Evolutionary conservation across 2,329 filamentous ascomycete genomes (phyloP).

Genomic region (Fusarium setosum): DNA sequence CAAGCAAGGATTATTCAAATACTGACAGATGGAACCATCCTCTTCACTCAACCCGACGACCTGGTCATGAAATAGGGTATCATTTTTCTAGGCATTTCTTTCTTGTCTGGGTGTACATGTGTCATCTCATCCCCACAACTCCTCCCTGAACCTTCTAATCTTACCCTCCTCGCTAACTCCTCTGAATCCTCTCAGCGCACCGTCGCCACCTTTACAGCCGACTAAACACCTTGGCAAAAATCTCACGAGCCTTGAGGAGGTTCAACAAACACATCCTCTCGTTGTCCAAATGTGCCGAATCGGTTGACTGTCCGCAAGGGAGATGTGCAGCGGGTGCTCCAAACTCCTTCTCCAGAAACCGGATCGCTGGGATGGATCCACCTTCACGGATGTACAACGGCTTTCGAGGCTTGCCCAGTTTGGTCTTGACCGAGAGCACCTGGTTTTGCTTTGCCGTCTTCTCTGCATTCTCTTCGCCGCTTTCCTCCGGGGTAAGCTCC

Average conservation of each 20-base stretch:
- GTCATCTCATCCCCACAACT: conserved; percentile 3
- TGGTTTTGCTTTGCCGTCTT: conserved; percentile 27
- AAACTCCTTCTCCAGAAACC: conserved; percentile 96
- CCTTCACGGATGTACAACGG: conserved; percentile 96
- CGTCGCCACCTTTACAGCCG: conserved; percentile 66
- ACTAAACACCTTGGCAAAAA: conserved; percentile 87
- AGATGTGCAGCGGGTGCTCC: conserved; percentile 90
- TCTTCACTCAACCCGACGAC: too few species aligned
- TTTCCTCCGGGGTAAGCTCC: conserved; percentile 8
- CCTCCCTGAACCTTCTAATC: too few species aligned
- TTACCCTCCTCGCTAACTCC: neutral
- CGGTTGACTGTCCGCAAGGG: conserved; percentile 94
- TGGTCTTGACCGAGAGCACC: conserved; percentile 31
- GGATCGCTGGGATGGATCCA: conserved; percentile 92
- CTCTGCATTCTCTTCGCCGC: conserved; percentile 15
- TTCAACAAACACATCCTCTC: conserved; percentile 91
- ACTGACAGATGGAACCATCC: neutral
- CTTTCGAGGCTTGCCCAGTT: conserved; percentile 58
- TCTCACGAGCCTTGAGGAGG: conserved; percentile 89
- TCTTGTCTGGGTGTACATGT: neutral
- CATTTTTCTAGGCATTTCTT: conserved; percentile 19
- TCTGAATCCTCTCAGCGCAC: conserved; percentile 9
- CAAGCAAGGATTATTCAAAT: neutral
- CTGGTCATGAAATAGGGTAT: conserved; percentile 24
- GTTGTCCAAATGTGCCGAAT: conserved; percentile 94